These are phyloP conservation scores for Auxenochlorella pyrenoidosa DNA, from an alignment of 139 green algal genomes.

Conservation along the genomic window DNA sequence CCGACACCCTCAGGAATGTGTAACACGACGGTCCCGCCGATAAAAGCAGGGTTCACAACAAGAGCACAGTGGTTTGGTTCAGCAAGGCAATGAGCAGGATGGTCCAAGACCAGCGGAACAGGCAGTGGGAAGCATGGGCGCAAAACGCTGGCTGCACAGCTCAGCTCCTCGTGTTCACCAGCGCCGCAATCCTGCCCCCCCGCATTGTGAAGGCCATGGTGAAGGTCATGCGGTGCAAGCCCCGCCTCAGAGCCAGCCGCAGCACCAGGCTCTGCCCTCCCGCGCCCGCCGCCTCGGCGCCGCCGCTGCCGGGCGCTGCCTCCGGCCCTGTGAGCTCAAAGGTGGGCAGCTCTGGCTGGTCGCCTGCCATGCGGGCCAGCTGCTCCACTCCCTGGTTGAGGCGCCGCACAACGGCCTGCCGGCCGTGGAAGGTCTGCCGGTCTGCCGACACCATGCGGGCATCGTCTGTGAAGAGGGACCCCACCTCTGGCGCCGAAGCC, in stretches of 20 bases:
- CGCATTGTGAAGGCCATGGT: slow-evolving; percentile 33
- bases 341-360: slow-evolving; percentile 27
- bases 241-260: slow-evolving; percentile 21
- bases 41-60: neutral
- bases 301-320: neutral
- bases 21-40: no score
- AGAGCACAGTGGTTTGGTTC: neutral
- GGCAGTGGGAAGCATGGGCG: no score
- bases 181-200: slow-evolving; percentile 22
- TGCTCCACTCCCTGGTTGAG: slow-evolving; percentile 45
- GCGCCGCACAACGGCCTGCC: slow-evolving; percentile 39
- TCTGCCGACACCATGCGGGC: slow-evolving; percentile 44
- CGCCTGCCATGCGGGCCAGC: slow-evolving; percentile 40
- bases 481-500: slow-evolving; percentile 28
- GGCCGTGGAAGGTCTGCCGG: slow-evolving; percentile 44
- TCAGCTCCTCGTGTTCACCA: slow-evolving; percentile 32
- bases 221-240: slow-evolving; percentile 34
- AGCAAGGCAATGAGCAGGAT: neutral
- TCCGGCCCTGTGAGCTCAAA: slow-evolving; percentile 25
- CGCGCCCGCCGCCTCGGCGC: neutral
- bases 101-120: no score
- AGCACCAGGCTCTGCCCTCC: neutral
- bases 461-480: slow-evolving; percentile 44
- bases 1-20: no score
- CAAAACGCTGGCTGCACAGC: no score